Evolutionary conservation across 2,329 filamentous ascomycete genomes (phyloP).

Genomic region (Phymatotrichopsis omnivora): DNA sequence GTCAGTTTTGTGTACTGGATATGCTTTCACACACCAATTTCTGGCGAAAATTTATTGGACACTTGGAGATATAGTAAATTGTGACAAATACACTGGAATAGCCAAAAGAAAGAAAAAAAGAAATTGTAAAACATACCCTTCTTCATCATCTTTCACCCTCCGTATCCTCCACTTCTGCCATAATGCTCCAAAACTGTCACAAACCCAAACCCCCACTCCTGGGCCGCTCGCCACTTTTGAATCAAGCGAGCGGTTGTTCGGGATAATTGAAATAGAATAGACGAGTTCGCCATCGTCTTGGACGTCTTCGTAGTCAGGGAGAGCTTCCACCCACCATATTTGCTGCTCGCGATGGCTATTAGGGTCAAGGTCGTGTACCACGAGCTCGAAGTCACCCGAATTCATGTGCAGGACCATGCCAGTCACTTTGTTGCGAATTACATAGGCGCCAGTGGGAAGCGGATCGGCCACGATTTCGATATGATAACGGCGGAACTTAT

Average conservation of each 20-base stretch:
- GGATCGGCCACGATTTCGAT: too few relatives aligned
- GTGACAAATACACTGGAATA: too few relatives aligned
- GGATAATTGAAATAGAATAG: slow-evolving; percentile 7
- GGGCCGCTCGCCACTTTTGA: background rate
- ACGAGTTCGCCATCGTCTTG: background rate
- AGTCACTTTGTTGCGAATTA: slow-evolving; percentile 12
- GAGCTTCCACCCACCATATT: slow-evolving; percentile 16
- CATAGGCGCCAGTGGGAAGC: slow-evolving; percentile 12
- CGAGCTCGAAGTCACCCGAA: background rate
- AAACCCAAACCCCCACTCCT: background rate
- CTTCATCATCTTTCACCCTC: slow-evolving; percentile 2
- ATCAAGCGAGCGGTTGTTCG: slow-evolving; percentile 5
- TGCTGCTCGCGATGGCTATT: slow-evolving; percentile 8
- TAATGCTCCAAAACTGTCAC: background rate
- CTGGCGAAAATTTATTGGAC: too few relatives aligned
- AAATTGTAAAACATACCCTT: slow-evolving; percentile 4
- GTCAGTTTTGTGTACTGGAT: too few relatives aligned
- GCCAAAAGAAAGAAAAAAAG: too few relatives aligned
- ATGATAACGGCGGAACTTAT: too few relatives aligned
- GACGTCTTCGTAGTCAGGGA: background rate
- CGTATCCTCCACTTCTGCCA: slow-evolving; percentile 14
- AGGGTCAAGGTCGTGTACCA: slow-evolving; percentile 6
- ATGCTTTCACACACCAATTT: too few relatives aligned
- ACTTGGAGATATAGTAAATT: too few relatives aligned
- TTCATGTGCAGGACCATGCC: slow-evolving; percentile 8